phyloP scores from a whole-genome alignment of 768 basidiomycete species.

The Kwoniella mangroviensis region DNA sequence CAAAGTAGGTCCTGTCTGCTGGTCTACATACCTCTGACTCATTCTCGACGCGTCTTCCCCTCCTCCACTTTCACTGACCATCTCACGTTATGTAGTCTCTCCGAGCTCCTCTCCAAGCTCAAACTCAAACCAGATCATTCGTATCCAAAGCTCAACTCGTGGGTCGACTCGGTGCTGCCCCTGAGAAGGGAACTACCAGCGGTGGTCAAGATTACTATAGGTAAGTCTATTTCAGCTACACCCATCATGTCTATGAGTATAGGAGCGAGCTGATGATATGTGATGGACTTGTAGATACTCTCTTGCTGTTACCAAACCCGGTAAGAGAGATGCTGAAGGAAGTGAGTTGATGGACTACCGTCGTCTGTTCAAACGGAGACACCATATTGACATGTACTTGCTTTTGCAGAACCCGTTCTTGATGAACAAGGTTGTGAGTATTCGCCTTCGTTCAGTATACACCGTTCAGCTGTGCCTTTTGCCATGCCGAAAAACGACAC shows the following conservation, averaged over 20 bases:
- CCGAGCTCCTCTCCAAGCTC: constrained; percentile 7
- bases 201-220: constrained; percentile 26
- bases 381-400: neutral
- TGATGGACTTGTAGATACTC: constrained; percentile 15
- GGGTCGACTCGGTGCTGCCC: constrained; percentile 32
- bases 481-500: neutral
- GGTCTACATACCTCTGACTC: neutral
- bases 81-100: constrained; percentile 2
- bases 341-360: constrained; percentile 18
- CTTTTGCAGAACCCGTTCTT: constrained; percentile 20
- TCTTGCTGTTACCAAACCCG: constrained; percentile 24
- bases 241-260: too few species aligned
- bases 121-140: constrained; percentile 19
- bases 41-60: constrained; percentile 1
- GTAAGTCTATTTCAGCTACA: constrained; percentile 14
- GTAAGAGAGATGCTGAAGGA: constrained; percentile 29
- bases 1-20: constrained; percentile 19
- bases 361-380: neutral
- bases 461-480: too few species aligned
- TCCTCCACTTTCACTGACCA: neutral
- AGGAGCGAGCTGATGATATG: neutral
- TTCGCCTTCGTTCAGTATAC: neutral
- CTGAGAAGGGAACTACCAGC: constrained; percentile 22
- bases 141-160: constrained; percentile 31
- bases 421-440: constrained; percentile 32